phyloP scores from a whole-genome alignment of 768 basidiomycete species.

The Tricholoma matsutake region DNA sequence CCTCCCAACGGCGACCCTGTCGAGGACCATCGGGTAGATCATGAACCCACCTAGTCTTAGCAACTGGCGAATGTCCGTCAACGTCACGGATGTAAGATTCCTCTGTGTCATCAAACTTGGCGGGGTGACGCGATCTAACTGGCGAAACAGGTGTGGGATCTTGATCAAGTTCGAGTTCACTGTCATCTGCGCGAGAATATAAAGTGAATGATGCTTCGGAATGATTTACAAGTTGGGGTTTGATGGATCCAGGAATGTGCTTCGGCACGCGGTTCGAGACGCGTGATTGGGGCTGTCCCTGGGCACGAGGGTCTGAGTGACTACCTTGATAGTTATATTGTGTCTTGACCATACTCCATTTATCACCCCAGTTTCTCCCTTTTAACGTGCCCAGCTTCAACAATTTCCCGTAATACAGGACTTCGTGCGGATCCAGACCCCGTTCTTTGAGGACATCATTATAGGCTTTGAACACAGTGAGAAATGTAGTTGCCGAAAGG shows the following conservation, averaged over 20 bases:
- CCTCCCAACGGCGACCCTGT: conserved; percentile 5
- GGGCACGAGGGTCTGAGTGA: neutral
- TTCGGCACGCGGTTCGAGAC: conserved; percentile 1
- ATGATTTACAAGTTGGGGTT: neutral
- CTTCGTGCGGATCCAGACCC: conserved; percentile 77
- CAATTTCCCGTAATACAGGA: conserved; percentile 77
- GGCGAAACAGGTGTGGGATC: neutral
- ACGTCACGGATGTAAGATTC: conserved; percentile 7
- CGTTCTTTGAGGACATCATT: conserved; percentile 73
- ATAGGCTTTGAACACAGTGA: conserved; percentile 83
- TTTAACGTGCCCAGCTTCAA: conserved; percentile 80
- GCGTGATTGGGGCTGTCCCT: neutral
- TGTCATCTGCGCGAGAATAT: conserved; percentile 10
- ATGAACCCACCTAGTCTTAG: conserved; percentile 8
- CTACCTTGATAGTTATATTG: conserved; percentile 41
- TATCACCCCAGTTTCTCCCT: conserved; percentile 77
- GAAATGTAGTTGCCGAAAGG: conserved; percentile 67
- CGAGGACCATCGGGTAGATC: conserved; percentile 2
- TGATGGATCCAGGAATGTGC: conserved; percentile 3
- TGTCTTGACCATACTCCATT: conserved; percentile 72
- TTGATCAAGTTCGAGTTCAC: conserved; percentile 1
- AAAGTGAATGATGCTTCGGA: conserved; percentile 15
- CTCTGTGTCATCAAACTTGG: conserved; percentile 8
- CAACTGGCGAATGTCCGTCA: conserved; percentile 8
- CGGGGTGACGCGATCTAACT: neutral